These are phyloP conservation scores for Aegilops longissima DNA, from an alignment of 176 grass and related monocot species.

Conservation along the genomic window DNA sequence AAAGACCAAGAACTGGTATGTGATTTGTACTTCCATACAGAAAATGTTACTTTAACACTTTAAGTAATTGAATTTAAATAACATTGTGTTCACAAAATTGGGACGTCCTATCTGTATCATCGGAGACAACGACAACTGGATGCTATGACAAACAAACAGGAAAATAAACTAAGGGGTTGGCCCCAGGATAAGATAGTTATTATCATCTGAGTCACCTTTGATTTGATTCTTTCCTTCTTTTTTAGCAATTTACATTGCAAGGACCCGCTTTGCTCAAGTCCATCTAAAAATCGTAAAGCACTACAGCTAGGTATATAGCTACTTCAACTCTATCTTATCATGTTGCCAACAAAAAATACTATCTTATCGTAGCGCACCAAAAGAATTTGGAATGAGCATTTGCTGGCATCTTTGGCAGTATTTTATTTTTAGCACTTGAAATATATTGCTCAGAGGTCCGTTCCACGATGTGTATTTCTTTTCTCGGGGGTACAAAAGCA, in stretches of 20 bases:
- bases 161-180: conserved; percentile 15
- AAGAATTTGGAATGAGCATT: neutral
- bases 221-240: conserved; percentile 38
- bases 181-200: conserved; percentile 37
- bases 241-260: conserved; percentile 11
- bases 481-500: neutral
- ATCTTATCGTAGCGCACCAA: neutral
- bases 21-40: neutral
- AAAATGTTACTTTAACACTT: neutral
- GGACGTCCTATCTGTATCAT: neutral
- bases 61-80: neutral
- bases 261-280: conserved; percentile 3
- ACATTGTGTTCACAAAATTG: neutral
- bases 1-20: neutral
- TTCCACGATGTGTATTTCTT: neutral
- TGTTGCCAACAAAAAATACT: neutral
- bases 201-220: conserved; percentile 20
- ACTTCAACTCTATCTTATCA: neutral
- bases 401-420: neutral
- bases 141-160: neutral
- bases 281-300: conserved; percentile 22
- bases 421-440: neutral
- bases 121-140: neutral
- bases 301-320: neutral
- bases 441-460: neutral